phyloP scores from a whole-genome alignment of 345 rosid genomes.

The Eucalyptus regnans region DNA sequence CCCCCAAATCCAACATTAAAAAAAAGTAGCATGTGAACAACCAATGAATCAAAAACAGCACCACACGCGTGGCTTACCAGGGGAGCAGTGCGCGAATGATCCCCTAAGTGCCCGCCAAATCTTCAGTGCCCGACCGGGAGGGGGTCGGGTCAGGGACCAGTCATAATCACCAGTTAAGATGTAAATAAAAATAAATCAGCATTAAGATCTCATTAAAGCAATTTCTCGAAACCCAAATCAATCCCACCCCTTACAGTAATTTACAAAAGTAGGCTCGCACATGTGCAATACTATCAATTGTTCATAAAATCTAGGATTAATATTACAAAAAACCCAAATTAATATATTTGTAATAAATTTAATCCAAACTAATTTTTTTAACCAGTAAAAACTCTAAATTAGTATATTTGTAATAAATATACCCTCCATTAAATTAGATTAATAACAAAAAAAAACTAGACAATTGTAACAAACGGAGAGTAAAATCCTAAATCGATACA shows the following conservation, averaged over 20 bases:
- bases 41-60: neutral
- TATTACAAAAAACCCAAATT: fast-evolving
- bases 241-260: neutral
- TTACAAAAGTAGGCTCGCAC: neutral
- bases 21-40: neutral
- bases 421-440: fast-evolving
- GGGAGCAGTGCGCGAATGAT: neutral
- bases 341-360: fast-evolving
- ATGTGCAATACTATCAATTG: neutral
- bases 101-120: neutral
- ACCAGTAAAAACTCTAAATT: fast-evolving
- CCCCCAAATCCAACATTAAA: neutral
- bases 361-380: no score
- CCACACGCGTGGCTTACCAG: neutral
- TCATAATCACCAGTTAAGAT: neutral
- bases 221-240: neutral
- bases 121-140: neutral
- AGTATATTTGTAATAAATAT: fast-evolving
- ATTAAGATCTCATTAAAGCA: neutral
- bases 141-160: neutral
- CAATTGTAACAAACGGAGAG: fast-evolving
- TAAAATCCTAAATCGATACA: fast-evolving
- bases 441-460: no score
- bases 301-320: neutral
- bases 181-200: neutral